Conservation (phyloP, 495 filamentous ascomycete species). For the Clavariopsis aquatica region DNA sequence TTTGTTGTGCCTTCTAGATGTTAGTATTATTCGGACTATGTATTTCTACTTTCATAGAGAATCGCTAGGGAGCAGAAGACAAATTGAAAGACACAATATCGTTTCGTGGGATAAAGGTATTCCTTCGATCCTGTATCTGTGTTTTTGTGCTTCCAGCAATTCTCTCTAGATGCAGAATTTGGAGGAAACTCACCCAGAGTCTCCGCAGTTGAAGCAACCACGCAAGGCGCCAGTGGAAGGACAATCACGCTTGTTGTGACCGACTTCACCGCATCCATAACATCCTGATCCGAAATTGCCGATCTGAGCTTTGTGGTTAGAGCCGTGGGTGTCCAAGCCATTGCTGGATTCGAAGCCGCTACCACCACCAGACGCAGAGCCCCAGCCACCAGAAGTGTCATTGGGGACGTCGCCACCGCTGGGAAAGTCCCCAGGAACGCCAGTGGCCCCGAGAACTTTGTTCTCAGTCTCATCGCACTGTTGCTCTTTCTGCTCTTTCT, state of each 20-base stretch:
- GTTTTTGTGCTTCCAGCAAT: too few species aligned
- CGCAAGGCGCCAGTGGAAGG: slow-evolving; percentile 48
- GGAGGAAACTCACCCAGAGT: slow-evolving; percentile 65
- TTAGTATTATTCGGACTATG: too few species aligned
- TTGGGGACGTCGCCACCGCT: too few species aligned
- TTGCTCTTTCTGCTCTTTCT: slow-evolving; percentile 16
- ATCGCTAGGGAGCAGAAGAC: too few species aligned
- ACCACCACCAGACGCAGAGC: slow-evolving; percentile 6
- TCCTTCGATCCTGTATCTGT: too few species aligned
- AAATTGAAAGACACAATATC: too few species aligned
- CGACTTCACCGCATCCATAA: slow-evolving; percentile 53
- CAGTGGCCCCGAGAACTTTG: background rate
- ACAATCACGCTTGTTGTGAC: slow-evolving; percentile 22
- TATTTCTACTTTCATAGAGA: too few species aligned
- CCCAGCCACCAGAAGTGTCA: background rate
- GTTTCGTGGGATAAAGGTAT: too few species aligned
- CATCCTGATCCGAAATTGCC: slow-evolving; percentile 51
- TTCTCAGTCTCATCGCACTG: slow-evolving; percentile 40
- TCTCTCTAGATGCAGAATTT: too few species aligned
- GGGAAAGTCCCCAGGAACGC: too few species aligned
- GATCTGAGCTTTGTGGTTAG: background rate
- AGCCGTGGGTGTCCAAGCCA: slow-evolving; percentile 1
- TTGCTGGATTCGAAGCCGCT: slow-evolving; percentile 2
- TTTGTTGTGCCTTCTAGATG: slow-evolving; percentile 58
- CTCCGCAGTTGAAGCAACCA: slow-evolving; percentile 78